These are phyloP conservation scores for Castanea mollissima DNA, from an alignment of 306 rosid species.

Conservation along the genomic window DNA sequence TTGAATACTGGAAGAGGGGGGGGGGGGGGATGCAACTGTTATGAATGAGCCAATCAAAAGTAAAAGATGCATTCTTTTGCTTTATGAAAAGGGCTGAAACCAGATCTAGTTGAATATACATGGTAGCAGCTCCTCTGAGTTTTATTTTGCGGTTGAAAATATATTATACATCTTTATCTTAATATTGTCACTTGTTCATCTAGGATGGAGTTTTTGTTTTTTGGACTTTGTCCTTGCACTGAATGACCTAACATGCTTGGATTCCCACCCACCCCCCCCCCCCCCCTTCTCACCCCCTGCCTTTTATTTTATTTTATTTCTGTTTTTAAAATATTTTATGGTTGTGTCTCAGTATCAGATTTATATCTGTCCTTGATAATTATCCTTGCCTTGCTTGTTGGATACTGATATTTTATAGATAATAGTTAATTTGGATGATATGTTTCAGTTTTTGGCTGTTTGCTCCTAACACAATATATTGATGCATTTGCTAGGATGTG, in stretches of 20 bases:
- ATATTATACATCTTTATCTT: neutral
- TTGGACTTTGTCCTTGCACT: neutral
- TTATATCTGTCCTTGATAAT: neutral
- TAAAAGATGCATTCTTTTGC: too few relatives aligned
- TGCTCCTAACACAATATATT: constrained; percentile 34
- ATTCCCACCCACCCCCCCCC: neutral
- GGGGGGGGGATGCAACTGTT: neutral
- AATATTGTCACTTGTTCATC: neutral
- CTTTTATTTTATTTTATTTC: neutral
- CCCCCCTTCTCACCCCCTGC: neutral
- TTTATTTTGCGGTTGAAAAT: neutral
- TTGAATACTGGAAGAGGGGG: neutral
- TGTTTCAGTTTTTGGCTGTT: constrained; percentile 11
- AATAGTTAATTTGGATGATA: constrained; percentile 15
- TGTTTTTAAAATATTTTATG: neutral
- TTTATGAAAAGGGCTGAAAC: neutral
- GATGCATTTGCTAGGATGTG: constrained; percentile 67
- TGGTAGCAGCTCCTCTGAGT: neutral
- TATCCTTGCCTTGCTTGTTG: neutral
- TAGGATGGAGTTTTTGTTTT: neutral
- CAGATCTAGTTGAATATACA: neutral
- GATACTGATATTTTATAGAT: neutral
- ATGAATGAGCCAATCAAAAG: neutral
- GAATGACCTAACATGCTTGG: neutral
- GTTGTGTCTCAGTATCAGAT: neutral